These are phyloP conservation scores for Caloboletus firmus DNA, from an alignment of 1,284 basidiomycete species.

Conservation along the genomic window DNA sequence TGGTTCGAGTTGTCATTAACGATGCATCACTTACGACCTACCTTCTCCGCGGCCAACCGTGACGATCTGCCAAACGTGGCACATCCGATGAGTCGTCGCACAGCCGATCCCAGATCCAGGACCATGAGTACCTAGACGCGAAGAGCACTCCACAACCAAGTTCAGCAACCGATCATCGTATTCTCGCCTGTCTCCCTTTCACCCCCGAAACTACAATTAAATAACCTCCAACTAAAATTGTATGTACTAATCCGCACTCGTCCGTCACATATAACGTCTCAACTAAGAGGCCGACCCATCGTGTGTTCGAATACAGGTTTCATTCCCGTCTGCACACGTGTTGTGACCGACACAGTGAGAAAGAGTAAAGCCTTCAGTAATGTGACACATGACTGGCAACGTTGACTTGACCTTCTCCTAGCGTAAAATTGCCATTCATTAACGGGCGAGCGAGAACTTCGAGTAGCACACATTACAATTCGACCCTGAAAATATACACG, in stretches of 20 bases:
- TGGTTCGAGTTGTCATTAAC: not conserved
- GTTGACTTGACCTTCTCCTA: conserved; percentile 1
- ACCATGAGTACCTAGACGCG: not conserved
- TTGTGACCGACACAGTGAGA: not conserved
- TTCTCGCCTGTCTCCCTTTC: not conserved
- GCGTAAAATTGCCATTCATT: conserved; percentile 2
- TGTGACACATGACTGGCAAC: not conserved
- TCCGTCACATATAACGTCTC: not conserved
- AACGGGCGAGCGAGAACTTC: not conserved
- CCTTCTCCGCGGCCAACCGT: conserved; percentile 6
- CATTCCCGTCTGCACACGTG: conserved; percentile 15
- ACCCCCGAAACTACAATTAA: not conserved
- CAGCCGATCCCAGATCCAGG: conserved; percentile 5
- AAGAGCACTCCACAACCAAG: not conserved
- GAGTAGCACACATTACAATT: not conserved
- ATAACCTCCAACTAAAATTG: not conserved
- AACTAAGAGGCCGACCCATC: not conserved
- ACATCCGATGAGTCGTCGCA: conserved; percentile 2
- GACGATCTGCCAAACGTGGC: conserved; percentile 10
- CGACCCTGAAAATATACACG: conserved; percentile 6
- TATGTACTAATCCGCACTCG: not conserved
- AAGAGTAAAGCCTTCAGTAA: not conserved
- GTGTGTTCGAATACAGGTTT: conserved; percentile 1
- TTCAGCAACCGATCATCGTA: not conserved
- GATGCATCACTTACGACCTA: not conserved